A percentile compares a stretch with the other conserved stretches of the same genome.
phyloP scores from a whole-genome alignment of 768 basidiomycete species.

The Rubroboletus pulcherrimus region DNA sequence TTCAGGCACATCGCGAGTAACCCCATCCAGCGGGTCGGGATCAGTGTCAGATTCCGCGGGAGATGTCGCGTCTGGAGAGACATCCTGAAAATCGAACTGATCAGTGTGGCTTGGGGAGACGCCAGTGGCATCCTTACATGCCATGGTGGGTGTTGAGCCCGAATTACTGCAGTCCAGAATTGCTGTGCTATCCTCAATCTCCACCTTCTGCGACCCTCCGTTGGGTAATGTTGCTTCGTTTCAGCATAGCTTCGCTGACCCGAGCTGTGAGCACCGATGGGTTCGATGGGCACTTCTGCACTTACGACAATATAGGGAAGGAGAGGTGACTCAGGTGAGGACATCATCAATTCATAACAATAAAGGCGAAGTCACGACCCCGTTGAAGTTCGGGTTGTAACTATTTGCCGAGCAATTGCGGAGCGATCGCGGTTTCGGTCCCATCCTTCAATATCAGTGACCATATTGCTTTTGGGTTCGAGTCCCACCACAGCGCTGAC shows the following conservation, averaged over 20 bases:
- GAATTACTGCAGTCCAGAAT: constrained; percentile 39
- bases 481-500: neutral
- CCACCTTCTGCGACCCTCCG: constrained; percentile 56
- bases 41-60: constrained; percentile 35
- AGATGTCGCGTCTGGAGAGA: constrained; percentile 12
- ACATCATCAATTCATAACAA: constrained; percentile 7
- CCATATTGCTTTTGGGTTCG: neutral
- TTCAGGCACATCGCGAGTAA: constrained; percentile 43
- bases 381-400: neutral
- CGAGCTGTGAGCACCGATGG: constrained; percentile 5
- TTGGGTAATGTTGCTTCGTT: constrained; percentile 43
- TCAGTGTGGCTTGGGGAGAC: neutral
- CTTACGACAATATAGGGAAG: constrained; percentile 20
- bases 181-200: constrained; percentile 47
- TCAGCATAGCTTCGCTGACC: constrained; percentile 40
- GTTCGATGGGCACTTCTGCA: neutral
- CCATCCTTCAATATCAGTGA: neutral
- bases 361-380: neutral
- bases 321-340: constrained; percentile 12
- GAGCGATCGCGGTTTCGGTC: neutral
- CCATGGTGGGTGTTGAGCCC: constrained; percentile 5
- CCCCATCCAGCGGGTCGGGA: constrained; percentile 51
- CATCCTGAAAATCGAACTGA: constrained; percentile 12
- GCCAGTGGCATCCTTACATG: constrained; percentile 2
- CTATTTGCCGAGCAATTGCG: neutral